A percentile compares a stretch with the other conserved stretches of the same genome.
These are phyloP conservation scores for Pseudogymnoascus sp. DNA, from an alignment of 2,329 filamentous ascomycete genomes.

Conservation along the genomic window DNA sequence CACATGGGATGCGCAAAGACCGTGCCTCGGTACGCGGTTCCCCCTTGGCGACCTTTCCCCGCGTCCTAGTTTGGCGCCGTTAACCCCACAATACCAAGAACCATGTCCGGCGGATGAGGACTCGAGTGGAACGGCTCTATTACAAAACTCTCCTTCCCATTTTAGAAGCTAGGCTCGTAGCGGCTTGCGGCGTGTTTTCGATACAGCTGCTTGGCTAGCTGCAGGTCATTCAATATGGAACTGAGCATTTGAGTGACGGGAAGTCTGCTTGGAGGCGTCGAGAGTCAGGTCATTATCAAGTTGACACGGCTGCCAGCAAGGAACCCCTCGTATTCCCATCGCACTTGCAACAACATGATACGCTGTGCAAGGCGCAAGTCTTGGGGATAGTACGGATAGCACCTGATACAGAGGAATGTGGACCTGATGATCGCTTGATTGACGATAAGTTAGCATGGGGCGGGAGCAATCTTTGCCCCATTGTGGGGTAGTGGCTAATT, in stretches of 20 bases:
- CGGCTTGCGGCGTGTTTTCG: background rate
- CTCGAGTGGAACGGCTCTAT: background rate
- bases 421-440: background rate
- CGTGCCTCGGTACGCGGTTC: background rate
- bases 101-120: background rate
- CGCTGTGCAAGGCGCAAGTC: background rate
- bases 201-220: background rate
- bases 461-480: background rate
- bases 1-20: background rate
- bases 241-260: background rate
- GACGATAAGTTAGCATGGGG: background rate
- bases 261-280: background rate
- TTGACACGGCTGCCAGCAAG: background rate
- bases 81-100: background rate
- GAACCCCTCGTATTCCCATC: background rate
- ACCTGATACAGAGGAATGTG: background rate
- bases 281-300: background rate
- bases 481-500: slow-evolving; percentile 3
- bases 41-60: background rate
- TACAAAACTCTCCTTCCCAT: background rate
- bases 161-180: background rate
- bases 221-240: background rate
- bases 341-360: slow-evolving; percentile 1
- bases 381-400: background rate
- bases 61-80: slow-evolving; percentile 1